Evolutionary conservation across 768 basidiomycete genomes (phyloP).

Genomic region (Leccinum boreale): DNA sequence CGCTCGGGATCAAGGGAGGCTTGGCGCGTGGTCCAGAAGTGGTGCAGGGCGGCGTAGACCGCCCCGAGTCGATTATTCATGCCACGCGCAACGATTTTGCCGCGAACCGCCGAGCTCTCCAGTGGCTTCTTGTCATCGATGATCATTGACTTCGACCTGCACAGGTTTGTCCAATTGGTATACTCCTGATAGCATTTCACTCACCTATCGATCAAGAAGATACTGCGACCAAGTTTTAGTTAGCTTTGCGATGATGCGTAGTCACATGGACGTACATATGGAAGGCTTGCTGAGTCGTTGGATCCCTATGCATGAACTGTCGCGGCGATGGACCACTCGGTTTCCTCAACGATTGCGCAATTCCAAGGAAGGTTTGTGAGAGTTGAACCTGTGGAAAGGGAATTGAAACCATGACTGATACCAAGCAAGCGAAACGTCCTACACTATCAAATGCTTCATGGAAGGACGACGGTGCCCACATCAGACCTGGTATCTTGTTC

Average conservation of each 20-base stretch:
- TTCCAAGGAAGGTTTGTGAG: conserved; percentile 50
- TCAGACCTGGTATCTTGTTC: conserved; percentile 26
- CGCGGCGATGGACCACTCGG: conserved; percentile 45
- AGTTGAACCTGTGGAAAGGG: conserved; percentile 40
- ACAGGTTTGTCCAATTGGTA: background rate
- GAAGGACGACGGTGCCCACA: conserved; percentile 41
- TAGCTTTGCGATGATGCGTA: background rate
- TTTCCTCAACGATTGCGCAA: conserved; percentile 53
- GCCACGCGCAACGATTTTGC: background rate
- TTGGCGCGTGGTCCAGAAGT: conserved; percentile 52
- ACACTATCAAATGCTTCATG: conserved; percentile 50
- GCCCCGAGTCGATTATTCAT: conserved; percentile 52
- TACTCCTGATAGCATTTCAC: background rate
- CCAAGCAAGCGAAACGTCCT: conserved; percentile 7
- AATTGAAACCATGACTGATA: background rate
- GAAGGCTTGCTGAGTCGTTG: conserved; percentile 48
- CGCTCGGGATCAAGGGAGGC: conserved; percentile 33
- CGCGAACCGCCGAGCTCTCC: conserved; percentile 32
- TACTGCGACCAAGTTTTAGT: background rate
- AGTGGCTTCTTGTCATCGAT: conserved; percentile 39
- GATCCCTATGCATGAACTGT: conserved; percentile 49
- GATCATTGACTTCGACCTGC: conserved; percentile 53
- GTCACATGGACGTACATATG: conserved; percentile 46
- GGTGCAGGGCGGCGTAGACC: conserved; percentile 49
- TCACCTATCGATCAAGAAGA: conserved; percentile 24